Percentiles rank a stretch among this genome's conserved stretches.
These are phyloP conservation scores for Pleurotus giganteus DNA, from an alignment of 768 basidiomycete species.

Conservation along the genomic window DNA sequence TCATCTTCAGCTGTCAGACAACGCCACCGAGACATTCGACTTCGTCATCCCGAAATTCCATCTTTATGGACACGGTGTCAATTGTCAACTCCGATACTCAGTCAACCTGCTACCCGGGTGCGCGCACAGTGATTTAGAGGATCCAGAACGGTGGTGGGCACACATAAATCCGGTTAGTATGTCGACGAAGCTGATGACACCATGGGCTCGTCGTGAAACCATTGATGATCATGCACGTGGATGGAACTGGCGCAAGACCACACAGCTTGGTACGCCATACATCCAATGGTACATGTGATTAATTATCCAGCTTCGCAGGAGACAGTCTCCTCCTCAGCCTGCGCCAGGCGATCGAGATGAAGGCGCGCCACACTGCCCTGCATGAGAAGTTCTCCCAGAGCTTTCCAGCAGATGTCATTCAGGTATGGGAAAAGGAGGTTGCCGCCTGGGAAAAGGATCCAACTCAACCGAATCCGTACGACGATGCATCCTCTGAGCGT, in stretches of 20 bases:
- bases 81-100: constrained; percentile 11
- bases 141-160: constrained; percentile 18
- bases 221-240: constrained; percentile 26
- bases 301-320: neutral
- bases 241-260: constrained; percentile 17
- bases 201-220: constrained; percentile 16
- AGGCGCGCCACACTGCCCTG: neutral
- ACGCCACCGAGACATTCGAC: neutral
- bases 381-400: neutral
- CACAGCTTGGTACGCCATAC: neutral
- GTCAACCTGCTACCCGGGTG: constrained; percentile 17
- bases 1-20: neutral
- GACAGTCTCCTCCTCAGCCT: neutral
- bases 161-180: constrained; percentile 20
- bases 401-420: neutral
- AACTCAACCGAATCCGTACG: constrained; percentile 12
- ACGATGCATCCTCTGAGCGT: neutral
- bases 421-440: neutral
- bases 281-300: neutral
- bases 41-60: constrained; percentile 5
- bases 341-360: neutral
- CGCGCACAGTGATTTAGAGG: constrained; percentile 29
- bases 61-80: constrained; percentile 7
- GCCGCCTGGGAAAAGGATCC: constrained; percentile 12
- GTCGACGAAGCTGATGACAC: constrained; percentile 28